These are phyloP conservation scores for Boletales sp. DNA, from an alignment of 768 basidiomycete genomes.

Conservation along the genomic window DNA sequence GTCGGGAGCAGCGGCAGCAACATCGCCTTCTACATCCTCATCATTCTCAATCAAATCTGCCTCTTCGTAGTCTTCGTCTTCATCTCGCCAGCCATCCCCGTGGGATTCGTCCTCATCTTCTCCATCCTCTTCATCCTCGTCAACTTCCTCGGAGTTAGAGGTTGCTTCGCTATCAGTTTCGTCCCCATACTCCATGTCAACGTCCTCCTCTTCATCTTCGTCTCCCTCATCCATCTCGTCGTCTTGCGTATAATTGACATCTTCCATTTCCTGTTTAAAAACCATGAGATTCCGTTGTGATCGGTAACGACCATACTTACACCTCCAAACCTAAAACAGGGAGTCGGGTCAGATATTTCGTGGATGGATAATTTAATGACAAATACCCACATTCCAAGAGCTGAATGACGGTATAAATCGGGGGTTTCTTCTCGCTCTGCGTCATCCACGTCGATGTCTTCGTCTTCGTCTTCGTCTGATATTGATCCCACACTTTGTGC, in stretches of 20 bases:
- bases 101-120: conserved; percentile 50
- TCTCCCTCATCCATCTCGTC: conserved; percentile 81
- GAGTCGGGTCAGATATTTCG: conserved; percentile 7
- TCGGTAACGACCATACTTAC: conserved; percentile 44
- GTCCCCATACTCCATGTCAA: conserved; percentile 85
- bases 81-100: conserved; percentile 53
- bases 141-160: conserved; percentile 69
- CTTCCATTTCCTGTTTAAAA: conserved; percentile 74
- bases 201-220: conserved; percentile 79
- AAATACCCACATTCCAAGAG: conserved; percentile 79
- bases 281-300: conserved; percentile 14
- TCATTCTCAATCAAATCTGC: conserved; percentile 62
- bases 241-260: conserved; percentile 59
- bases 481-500: conserved; percentile 38
- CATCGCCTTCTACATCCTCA: conserved; percentile 45
- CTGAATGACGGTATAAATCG: conserved; percentile 93
- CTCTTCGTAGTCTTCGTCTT: conserved; percentile 53
- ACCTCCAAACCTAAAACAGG: conserved; percentile 58
- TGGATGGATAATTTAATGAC: not conserved
- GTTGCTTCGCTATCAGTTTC: conserved; percentile 82
- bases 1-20: conserved; percentile 47
- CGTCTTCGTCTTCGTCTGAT: conserved; percentile 49
- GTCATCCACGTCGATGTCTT: conserved; percentile 56
- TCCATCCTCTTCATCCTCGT: conserved; percentile 60
- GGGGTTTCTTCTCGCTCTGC: conserved; percentile 75